Evolutionary conservation across 1,139 yeast genomes (phyloP), one percentile per base, ranked within the genome.

Genomic region (Pichia sp.): DNA sequence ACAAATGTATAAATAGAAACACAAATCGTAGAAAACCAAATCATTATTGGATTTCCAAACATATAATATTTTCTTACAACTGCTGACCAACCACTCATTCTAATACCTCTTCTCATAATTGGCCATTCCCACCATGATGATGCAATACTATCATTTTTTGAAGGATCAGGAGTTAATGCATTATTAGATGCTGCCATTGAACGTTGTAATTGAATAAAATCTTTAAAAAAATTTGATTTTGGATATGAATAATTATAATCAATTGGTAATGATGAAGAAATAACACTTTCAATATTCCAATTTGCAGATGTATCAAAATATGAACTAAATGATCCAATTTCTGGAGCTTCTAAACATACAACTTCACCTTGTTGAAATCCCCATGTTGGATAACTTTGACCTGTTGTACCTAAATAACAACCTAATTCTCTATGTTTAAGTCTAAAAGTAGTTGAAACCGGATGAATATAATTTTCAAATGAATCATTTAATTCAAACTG

Each of bases 71-170:
- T 76, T 22, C 65, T 56, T 15, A 66, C 67, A 15, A 57, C 55
- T 6, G 65, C 56, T 4, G 70, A 62, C 91, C 91, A 83, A 4
- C 74, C 66, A 51, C 84, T 75, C 85, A 83, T 76, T 53, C 91
- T 68, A 42, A 83, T 64, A 5, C 93, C 93, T 16, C 68, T 60
- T 30, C 69, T 63, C 42, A 78, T 60, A 6, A 76, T 66, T 28
- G 91, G 89, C 93, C 93, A 83, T 63, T 83, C 81, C 89, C 91
- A 83, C 77, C 88, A 81, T 42, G 69, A 62, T 13, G 88, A 79
- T 2, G 87, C 78, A 46, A 83, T 63, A 32, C 63, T 65, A 53
- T 83, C 93, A 48, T 61, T 67, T 51, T 80, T 81, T 53, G 82
- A 85, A 2, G 70, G 72, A 57, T 83, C 93, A 0, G 91, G 89